Evolutionary conservation across 257 asterid genomes (phyloP).

Genomic region (Solanum chiquidenum): DNA sequence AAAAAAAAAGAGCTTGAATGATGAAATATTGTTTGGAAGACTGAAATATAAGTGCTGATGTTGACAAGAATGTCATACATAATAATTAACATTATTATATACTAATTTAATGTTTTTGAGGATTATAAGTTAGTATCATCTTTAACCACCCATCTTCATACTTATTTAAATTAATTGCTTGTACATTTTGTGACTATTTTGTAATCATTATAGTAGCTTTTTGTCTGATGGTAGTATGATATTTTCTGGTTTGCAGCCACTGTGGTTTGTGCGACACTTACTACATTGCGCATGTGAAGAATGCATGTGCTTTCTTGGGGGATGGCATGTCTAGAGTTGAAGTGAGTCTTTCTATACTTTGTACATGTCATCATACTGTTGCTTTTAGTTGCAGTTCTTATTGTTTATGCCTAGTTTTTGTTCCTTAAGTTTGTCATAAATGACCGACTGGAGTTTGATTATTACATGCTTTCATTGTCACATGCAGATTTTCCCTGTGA

Average conservation of each 20-base stretch:
- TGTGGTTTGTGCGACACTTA: conserved; percentile 91
- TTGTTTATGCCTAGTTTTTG: neutral
- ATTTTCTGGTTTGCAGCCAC: conserved; percentile 39
- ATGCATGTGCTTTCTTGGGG: conserved; percentile 94
- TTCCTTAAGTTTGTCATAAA: neutral
- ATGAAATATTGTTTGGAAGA: neutral
- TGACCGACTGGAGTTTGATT: neutral
- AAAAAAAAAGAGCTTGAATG: neutral
- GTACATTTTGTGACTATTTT: neutral
- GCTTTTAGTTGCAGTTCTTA: neutral
- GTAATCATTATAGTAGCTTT: neutral
- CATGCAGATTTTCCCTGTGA: neutral
- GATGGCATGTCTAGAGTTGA: conserved; percentile 97
- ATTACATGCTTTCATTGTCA: neutral
- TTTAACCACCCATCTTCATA: neutral
- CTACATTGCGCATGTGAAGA: conserved; percentile 91
- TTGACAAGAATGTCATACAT: neutral
- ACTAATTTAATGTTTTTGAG: neutral
- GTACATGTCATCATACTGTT: neutral
- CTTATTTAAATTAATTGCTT: neutral
- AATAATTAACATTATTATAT: neutral
- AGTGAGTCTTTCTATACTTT: conserved; percentile 31
- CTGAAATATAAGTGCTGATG: neutral
- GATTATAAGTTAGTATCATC: neutral
- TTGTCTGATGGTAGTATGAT: neutral